These are phyloP conservation scores for Candida ipomoeae DNA, from an alignment of 805 yeast species.

Conservation along the genomic window DNA sequence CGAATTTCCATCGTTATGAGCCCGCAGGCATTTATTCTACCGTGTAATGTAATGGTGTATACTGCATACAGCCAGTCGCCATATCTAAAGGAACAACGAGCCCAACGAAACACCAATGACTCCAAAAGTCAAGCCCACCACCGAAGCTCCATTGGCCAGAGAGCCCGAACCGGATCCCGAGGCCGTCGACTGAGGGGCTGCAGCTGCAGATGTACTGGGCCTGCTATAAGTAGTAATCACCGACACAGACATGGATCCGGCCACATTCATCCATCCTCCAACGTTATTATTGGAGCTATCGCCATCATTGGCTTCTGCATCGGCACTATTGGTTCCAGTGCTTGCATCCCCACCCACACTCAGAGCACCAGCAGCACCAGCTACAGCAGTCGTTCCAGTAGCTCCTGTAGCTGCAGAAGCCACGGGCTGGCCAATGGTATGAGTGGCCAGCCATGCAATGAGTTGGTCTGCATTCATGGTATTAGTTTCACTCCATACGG, in stretches of 20 bases:
- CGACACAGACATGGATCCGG: constrained; percentile 20
- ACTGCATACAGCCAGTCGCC: too few relatives aligned
- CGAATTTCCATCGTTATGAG: too few relatives aligned
- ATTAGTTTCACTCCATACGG: constrained; percentile 10
- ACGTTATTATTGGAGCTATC: constrained; percentile 10
- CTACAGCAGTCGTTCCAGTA: background rate
- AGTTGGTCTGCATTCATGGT: constrained; percentile 17
- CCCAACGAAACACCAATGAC: background rate
- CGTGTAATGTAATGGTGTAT: background rate
- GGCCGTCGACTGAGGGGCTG: background rate
- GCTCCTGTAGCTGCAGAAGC: background rate
- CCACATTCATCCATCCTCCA: constrained; percentile 10
- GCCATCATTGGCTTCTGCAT: constrained; percentile 9
- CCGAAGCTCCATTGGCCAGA: background rate
- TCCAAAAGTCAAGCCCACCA: background rate
- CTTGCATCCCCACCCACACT: background rate
- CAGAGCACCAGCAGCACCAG: background rate
- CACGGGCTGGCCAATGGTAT: constrained; percentile 9
- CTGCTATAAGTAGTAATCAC: constrained; percentile 31
- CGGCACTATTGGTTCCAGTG: background rate
- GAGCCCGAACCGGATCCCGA: background rate
- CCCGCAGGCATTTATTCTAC: background rate
- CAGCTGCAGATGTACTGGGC: constrained; percentile 20
- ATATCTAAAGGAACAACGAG: background rate
- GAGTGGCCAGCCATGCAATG: constrained; percentile 17